Percentiles rank a stretch among this genome's conserved stretches.
These are phyloP conservation scores for Anastatica hierochuntica DNA, from an alignment of 345 rosid genomes.

Conservation along the genomic window DNA sequence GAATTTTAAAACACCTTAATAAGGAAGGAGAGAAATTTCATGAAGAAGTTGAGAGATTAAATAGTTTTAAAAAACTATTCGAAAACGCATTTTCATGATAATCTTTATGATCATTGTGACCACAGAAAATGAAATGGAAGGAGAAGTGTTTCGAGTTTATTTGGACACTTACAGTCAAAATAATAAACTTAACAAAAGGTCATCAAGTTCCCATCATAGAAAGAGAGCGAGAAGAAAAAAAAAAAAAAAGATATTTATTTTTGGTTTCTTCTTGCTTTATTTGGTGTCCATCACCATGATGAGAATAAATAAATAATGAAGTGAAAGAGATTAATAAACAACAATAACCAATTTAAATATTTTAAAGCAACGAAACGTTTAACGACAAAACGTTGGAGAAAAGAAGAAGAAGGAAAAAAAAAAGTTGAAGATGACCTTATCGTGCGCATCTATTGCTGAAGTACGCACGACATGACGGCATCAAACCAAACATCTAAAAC, in stretches of 20 bases:
- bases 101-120: neutral
- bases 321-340: neutral
- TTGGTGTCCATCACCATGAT: constrained; percentile 8
- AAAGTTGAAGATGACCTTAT: constrained; percentile 9
- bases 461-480: constrained; percentile 23
- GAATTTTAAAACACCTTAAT: neutral
- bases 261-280: neutral
- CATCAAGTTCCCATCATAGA: constrained; percentile 17
- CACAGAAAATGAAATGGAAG: constrained; percentile 2
- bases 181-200: constrained; percentile 6
- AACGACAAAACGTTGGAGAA: constrained; percentile 13
- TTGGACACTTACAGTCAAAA: constrained; percentile 10
- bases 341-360: neutral
- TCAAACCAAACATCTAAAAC: too few relatives aligned
- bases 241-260: neutral
- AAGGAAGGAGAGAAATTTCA: too few relatives aligned
- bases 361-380: constrained; percentile 16
- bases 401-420: neutral
- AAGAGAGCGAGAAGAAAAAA: too few relatives aligned
- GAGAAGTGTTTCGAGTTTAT: constrained; percentile 8
- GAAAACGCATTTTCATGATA: neutral
- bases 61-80: neutral
- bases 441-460: constrained; percentile 24
- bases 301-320: constrained; percentile 1
- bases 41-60: neutral